Base-by-base conservation (phyloP, 345 rosid genomes). In the Draba incana region DNA sequence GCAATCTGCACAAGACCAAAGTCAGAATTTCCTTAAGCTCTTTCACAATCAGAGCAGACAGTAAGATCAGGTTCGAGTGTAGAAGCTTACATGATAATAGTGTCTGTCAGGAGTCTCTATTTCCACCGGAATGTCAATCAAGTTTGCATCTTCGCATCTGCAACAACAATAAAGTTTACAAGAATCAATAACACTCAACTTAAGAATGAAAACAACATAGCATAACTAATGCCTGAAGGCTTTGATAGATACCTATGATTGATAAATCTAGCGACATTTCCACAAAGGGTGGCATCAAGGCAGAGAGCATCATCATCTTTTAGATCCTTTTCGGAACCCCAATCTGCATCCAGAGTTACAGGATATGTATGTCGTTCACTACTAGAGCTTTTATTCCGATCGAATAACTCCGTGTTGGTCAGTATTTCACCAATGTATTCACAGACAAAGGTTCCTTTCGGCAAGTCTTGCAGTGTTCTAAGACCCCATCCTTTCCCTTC, bases 401-500 rank as follows among this genome's bases (percentile, higher is more conserved):
- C 78, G 9, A 78, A 62, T 66, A 85, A 74, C 83, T 94, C 99
- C 0, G 75, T 81, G 76, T 70, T 84, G 60, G 97, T 91, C 64
- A 94, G 58, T 66, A 94, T 81, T 77, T 94, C 99, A 57, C 99
- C 98, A 56, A 82, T 79, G 64, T 84, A 91, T 77, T 91, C 99
- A 50, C 90, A 91, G 14, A 94, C 83, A 82, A 89, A 87, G 7
- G 92, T 72, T 73, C 99, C 99, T 84, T 88, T 94, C 25, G 94
- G 91, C 81, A 94, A 80, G 74, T 88, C 85, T 58, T 82, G 83
- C 49, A 88, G 82, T 58, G 97, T 78, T 74, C 86, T 81, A 38
- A 94, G 74, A 68, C 99, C 99, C 97, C 97, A 94, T 46, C 92
- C 95, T 78, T 88, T 93, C 44, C 78, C 87, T 68, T 79, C 92